phyloP scores from a whole-genome alignment of 2,329 filamentous ascomycete genomes.

The Fusarium burgessii region DNA sequence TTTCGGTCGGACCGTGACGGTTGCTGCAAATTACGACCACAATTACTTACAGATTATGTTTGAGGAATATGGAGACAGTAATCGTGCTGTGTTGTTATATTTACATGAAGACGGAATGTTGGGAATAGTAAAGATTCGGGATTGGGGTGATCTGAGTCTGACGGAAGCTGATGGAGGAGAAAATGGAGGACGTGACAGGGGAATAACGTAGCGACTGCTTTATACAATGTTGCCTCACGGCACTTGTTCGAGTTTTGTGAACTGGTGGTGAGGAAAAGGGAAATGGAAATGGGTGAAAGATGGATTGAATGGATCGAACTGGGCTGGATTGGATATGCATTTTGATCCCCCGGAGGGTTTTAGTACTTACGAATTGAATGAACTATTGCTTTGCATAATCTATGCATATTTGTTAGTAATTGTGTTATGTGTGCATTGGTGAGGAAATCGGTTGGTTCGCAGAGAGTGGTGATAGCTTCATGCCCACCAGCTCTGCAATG shows the following conservation, averaged over 20 bases:
- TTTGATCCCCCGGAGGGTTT: slow-evolving; percentile 41
- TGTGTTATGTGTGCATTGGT: background rate
- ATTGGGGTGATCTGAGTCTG: slow-evolving; percentile 32
- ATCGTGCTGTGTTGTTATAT: slow-evolving; percentile 16
- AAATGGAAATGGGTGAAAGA: background rate
- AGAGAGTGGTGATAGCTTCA: slow-evolving; percentile 28
- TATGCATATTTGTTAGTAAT: background rate
- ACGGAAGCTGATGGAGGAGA: slow-evolving; percentile 12
- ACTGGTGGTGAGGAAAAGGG: slow-evolving; percentile 21
- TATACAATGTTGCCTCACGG: slow-evolving; percentile 63
- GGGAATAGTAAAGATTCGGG: slow-evolving; percentile 5
- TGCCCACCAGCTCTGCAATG: no score
- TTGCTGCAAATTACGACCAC: slow-evolving; percentile 23
- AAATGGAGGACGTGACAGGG: slow-evolving; percentile 28
- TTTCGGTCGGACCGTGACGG: slow-evolving; percentile 23
- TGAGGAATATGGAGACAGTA: slow-evolving; percentile 33
- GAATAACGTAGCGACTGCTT: slow-evolving; percentile 41
- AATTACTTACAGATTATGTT: slow-evolving; percentile 41
- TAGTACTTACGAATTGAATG: slow-evolving; percentile 40
- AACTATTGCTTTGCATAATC: slow-evolving; percentile 14
- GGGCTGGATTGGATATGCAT: slow-evolving; percentile 26
- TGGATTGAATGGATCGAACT: background rate
- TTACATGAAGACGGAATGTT: slow-evolving; percentile 5
- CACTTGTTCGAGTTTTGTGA: slow-evolving; percentile 52
- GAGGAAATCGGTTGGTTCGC: no score